Conservation (phyloP, 192 early-diverging fungal species). For the Backusella circina region DNA sequence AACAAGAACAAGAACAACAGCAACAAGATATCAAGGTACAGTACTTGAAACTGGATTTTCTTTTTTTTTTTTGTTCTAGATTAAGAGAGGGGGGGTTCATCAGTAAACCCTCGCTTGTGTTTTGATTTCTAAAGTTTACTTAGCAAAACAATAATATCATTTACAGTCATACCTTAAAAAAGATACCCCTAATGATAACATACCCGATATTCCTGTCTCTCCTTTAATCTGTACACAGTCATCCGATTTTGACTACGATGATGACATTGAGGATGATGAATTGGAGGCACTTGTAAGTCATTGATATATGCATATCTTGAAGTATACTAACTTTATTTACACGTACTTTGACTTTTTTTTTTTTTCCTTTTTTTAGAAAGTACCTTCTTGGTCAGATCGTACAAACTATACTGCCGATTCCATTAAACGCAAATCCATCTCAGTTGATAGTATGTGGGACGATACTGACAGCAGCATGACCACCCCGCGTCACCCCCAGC, state of each 20-base stretch:
- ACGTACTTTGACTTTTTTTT: neutral
- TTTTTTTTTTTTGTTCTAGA: too few species aligned
- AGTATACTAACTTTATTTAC: neutral
- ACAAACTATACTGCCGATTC: neutral
- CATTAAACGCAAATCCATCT: slow-evolving; percentile 19
- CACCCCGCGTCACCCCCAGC: neutral
- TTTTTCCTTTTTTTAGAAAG: slow-evolving; percentile 11
- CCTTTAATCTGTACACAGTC: neutral
- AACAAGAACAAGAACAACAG: neutral
- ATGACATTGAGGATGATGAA: slow-evolving; percentile 8
- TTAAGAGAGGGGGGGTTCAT: neutral
- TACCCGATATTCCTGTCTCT: neutral
- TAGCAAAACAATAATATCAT: neutral
- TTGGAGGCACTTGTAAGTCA: slow-evolving; percentile 24
- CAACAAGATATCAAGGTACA: neutral
- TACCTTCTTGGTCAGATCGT: slow-evolving; percentile 32
- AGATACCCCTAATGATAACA: neutral
- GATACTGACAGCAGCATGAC: slow-evolving; percentile 21
- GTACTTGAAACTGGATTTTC: neutral
- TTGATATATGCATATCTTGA: neutral
- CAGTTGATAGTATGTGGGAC: slow-evolving; percentile 13
- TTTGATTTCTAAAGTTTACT: slow-evolving; percentile 4
- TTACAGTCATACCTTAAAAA: neutral
- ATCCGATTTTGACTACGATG: neutral
- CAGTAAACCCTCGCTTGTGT: neutral